Conservation (phyloP, 306 rosid species). For the Albizia julibrissin region DNA sequence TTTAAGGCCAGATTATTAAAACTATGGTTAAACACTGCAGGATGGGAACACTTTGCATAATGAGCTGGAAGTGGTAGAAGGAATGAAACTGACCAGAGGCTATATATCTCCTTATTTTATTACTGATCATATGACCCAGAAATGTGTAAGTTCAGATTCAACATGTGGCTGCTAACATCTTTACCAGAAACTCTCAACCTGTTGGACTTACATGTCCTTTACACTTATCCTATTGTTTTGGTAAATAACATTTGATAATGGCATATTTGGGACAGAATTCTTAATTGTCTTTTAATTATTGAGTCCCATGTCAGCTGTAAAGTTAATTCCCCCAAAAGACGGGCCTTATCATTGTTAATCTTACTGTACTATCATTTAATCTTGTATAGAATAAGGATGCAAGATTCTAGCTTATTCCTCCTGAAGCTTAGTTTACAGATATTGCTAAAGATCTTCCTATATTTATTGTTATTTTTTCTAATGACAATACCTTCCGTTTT, state of each 20-base stretch:
- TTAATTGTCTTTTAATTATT: background rate
- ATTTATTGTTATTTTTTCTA: background rate
- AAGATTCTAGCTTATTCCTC: conserved; percentile 7
- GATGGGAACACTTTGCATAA: conserved; percentile 95
- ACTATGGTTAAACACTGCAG: conserved; percentile 43
- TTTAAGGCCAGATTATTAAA: conserved; percentile 28
- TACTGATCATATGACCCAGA: conserved; percentile 80
- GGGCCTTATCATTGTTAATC: background rate
- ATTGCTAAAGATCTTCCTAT: background rate
- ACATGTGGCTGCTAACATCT: conserved; percentile 31
- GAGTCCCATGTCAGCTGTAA: background rate
- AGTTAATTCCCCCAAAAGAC: background rate
- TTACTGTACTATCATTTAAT: conserved; percentile 10
- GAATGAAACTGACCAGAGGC: conserved; percentile 89
- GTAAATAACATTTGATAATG: conserved; percentile 14
- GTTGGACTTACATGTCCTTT: background rate
- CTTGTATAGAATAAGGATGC: background rate
- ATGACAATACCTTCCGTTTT: background rate
- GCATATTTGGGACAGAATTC: background rate
- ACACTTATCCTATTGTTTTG: background rate
- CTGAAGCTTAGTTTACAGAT: conserved; percentile 21
- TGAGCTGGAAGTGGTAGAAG: conserved; percentile 96
- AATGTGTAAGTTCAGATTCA: conserved; percentile 70
- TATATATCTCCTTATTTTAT: conserved; percentile 92
- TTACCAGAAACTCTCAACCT: conserved; percentile 1